Conservation (phyloP, 2,329 filamentous ascomycete genomes). For the Ophidiomyces ophidiicola region DNA sequence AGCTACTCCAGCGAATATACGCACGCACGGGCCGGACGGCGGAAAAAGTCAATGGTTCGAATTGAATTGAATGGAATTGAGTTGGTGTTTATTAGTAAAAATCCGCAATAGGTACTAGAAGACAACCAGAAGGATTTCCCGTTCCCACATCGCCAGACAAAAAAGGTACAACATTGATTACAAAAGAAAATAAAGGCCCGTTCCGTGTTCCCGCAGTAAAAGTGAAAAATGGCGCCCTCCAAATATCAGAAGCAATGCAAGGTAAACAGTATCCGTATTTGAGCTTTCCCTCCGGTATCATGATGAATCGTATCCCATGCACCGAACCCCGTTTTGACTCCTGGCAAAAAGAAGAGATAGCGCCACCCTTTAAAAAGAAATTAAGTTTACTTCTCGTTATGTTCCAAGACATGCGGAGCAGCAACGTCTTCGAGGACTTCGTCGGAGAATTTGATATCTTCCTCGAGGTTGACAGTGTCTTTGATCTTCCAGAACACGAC, state of each 20-base stretch:
- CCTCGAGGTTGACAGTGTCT: conserved; percentile 67
- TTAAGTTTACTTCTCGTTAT: conserved; percentile 3
- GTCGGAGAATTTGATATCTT: conserved; percentile 74
- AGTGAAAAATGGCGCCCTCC: background rate
- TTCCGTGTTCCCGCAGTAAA: background rate
- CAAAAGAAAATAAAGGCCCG: background rate
- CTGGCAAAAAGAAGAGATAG: background rate
- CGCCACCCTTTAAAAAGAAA: background rate
- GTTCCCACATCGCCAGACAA: background rate
- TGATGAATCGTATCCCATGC: conserved; percentile 6
- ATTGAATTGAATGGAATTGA: background rate
- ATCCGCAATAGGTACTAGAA: conserved; percentile 4
- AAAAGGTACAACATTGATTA: background rate
- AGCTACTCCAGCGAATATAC: too few species aligned
- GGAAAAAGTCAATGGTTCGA: background rate
- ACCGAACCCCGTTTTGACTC: conserved; percentile 1
- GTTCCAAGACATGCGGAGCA: conserved; percentile 10
- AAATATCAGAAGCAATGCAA: background rate
- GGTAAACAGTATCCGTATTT: background rate
- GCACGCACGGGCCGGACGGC: too few species aligned
- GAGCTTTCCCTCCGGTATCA: background rate
- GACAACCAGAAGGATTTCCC: background rate
- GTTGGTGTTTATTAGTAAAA: conserved; percentile 1
- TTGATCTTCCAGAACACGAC: conserved; percentile 68
- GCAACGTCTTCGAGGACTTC: conserved; percentile 63